Base-by-base conservation (phyloP, 1,139 yeast genomes). In the Torulaspora globosa region DNA sequence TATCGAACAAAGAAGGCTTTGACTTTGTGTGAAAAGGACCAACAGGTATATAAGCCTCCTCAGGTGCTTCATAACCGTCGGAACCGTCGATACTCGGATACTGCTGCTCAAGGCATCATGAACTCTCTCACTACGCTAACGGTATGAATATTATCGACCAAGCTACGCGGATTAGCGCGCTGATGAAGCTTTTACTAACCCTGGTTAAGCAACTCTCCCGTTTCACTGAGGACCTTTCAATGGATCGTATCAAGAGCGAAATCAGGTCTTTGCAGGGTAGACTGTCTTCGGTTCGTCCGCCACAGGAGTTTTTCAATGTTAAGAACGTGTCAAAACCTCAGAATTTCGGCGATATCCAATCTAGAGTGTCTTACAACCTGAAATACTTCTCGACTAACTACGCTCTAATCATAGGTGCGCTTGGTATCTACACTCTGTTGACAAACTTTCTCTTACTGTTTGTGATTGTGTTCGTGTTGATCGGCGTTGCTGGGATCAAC, bases 281-380 rank as follows among this genome's bases (percentile, higher is more conserved):
- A 50, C 73, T 89, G 52, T 72, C 95, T 46, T 80, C 86, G 62
- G 70, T 92, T 55, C 82, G 85, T 65, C 86, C 96, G 35, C 89
- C 95, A 36, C 95, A 87, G 66, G 97, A 92, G 66, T 92, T 92
- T 65, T 87, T 92, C 61, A 97, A 92, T 66, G 71, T 86, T 61
- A 85, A 92, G 69, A 82, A 96, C 65, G 67, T 92, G 52, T 84
- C 95, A 40, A 89, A 88, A 67, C 98, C 99, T 18, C 80, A 78
- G 47, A 90, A 89, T 67, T 84, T 89, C 69, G 82, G 86, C 39
- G 98, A 94, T 56, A 74, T 86, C 44, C 98, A 94, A 70, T 79
- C 87, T 59, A 80, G 98, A 66, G 87, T 90, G 39, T 72, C 84
- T 41, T 92, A 80, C 75, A 92, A 92, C 70, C 71, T 92, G 66